Percentiles rank a stretch among this genome's conserved stretches.
Conservation (phyloP, 2,329 filamentous ascomycete genomes). For the Bertia moriformis region DNA sequence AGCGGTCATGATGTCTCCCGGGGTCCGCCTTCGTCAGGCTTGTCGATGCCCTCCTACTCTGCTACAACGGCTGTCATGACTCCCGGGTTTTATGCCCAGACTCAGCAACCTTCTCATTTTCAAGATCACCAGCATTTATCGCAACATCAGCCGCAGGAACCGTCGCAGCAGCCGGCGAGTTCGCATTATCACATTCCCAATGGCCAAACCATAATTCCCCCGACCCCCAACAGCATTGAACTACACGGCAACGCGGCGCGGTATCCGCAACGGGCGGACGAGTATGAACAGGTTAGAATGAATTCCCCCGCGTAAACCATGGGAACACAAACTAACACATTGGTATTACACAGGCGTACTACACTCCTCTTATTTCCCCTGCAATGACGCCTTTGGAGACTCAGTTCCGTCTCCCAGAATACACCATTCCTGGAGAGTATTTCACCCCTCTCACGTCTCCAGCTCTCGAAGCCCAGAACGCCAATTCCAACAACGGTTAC, state of each 20-base stretch:
- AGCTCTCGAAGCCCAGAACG: conserved; percentile 26
- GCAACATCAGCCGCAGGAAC: not conserved
- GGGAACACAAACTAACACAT: not conserved
- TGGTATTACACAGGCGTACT: conserved; percentile 21
- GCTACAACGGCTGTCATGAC: not conserved
- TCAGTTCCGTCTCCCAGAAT: conserved; percentile 27
- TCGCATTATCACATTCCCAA: conserved; percentile 13
- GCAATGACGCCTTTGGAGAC: conserved; percentile 31
- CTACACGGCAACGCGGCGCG: conserved; percentile 24
- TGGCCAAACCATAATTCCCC: conserved; percentile 21
- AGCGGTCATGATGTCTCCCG: not conserved
- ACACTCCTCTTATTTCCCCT: conserved; percentile 30
- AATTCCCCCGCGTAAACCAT: not conserved
- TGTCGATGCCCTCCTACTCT: no score
- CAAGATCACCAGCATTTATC: no score
- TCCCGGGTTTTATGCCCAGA: not conserved
- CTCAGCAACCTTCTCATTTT: not conserved
- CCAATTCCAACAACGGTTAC: conserved; percentile 13
- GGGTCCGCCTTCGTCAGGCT: no score
- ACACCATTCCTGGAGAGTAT: conserved; percentile 28
- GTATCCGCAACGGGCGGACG: conserved; percentile 21
- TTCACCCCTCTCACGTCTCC: conserved; percentile 32
- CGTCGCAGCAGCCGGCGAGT: conserved; percentile 6
- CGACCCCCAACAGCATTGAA: conserved; percentile 30
- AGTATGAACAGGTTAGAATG: conserved; percentile 21